Evolutionary conservation across 306 rosid genomes (phyloP).

Genomic region (Oxytropis ochrocephala): DNA sequence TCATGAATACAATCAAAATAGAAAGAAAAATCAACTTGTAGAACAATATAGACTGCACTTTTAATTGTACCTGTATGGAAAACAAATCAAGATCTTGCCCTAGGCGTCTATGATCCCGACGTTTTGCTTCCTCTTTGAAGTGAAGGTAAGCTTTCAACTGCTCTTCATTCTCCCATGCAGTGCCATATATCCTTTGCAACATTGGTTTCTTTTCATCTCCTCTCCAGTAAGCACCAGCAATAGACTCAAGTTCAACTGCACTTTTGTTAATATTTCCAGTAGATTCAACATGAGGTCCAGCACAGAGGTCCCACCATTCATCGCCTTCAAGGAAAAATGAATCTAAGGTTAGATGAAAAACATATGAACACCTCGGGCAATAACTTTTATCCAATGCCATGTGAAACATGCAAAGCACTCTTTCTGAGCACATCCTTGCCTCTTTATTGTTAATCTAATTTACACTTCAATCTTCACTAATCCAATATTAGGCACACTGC

Average conservation of each 20-base stretch:
- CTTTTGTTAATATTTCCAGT: slow-evolving; percentile 84
- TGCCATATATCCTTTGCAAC: slow-evolving; percentile 95
- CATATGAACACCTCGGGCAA: slow-evolving; percentile 7
- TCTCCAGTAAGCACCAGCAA: slow-evolving; percentile 99
- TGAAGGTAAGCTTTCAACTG: slow-evolving; percentile 84
- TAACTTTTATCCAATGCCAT: slow-evolving; percentile 16
- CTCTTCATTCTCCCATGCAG: slow-evolving; percentile 95
- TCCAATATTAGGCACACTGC: slow-evolving; percentile 25
- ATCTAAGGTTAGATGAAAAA: slow-evolving; percentile 9
- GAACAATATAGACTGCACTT: slow-evolving; percentile 3
- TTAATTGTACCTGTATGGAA: slow-evolving; percentile 70
- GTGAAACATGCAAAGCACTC: slow-evolving; percentile 20
- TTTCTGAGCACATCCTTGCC: slow-evolving; percentile 16
- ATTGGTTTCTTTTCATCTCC: slow-evolving; percentile 91
- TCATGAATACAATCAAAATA: slow-evolving; percentile 9
- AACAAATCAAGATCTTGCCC: slow-evolving; percentile 97
- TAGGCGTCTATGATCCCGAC: slow-evolving; percentile 91
- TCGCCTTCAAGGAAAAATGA: slow-evolving; percentile 42
- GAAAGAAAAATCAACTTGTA: slow-evolving; percentile 2
- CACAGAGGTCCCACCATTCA: slow-evolving; percentile 99
- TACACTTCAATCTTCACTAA: slow-evolving; percentile 31
- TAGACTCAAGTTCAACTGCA: slow-evolving; percentile 95
- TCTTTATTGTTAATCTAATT: slow-evolving; percentile 26
- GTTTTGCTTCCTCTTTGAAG: slow-evolving; percentile 95
- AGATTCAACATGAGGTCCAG: slow-evolving; percentile 93